Conservation (phyloP, 352 stramenopile genomes). For the Phytophthora niederhauseri region DNA sequence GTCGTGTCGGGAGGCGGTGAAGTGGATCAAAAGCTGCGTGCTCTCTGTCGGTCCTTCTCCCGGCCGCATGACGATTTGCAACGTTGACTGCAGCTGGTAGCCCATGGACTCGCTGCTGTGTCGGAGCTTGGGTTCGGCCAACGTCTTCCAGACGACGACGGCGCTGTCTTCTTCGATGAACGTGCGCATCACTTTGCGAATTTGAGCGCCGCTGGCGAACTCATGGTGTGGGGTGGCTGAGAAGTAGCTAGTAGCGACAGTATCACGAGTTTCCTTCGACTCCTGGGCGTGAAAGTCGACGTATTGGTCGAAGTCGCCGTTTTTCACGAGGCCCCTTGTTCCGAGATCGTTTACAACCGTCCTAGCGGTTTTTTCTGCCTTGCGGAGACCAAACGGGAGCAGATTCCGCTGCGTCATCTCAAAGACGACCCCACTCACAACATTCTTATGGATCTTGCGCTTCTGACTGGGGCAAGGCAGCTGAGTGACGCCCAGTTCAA, state of each 20-base stretch:
- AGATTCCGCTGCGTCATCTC: slow-evolving; percentile 23
- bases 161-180: slow-evolving; percentile 14
- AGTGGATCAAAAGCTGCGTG: slow-evolving; percentile 13
- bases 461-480: slow-evolving; percentile 28
- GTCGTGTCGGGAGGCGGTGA: slow-evolving; percentile 13
- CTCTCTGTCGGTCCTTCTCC: neutral
- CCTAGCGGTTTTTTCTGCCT: slow-evolving; percentile 7
- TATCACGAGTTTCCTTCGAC: slow-evolving; percentile 9
- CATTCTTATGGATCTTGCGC: slow-evolving; percentile 13
- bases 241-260: slow-evolving; percentile 11
- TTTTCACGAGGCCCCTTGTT: neutral
- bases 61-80: slow-evolving; percentile 9
- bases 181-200: slow-evolving; percentile 20
- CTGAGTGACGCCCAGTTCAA: slow-evolving; percentile 1
- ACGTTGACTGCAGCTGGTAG: slow-evolving; percentile 10
- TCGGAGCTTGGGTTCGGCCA: slow-evolving; percentile 12
- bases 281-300: slow-evolving; percentile 17
- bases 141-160: slow-evolving; percentile 22
- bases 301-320: slow-evolving; percentile 7
- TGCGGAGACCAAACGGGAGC: slow-evolving; percentile 25
- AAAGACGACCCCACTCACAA: slow-evolving; percentile 22
- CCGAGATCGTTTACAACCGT: slow-evolving; percentile 10
- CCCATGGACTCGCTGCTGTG: slow-evolving; percentile 11
- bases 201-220: neutral
- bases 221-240: neutral